Evolutionary conservation across 2,329 filamentous ascomycete species (phyloP).

Genomic region (Coniella lustricola): DNA sequence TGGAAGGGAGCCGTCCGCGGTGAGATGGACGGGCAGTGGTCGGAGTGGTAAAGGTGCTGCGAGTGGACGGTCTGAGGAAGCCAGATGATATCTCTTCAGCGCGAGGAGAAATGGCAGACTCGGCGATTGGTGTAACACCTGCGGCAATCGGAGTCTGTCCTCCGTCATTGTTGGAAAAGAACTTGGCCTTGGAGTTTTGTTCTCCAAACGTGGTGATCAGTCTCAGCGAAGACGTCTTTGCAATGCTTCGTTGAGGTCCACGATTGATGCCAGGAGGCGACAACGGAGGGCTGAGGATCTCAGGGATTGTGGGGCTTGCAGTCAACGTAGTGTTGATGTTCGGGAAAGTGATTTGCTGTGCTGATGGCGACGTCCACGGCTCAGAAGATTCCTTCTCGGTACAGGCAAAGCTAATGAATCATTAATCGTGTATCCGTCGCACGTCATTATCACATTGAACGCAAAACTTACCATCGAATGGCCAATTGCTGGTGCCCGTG

Average conservation of each 20-base stretch:
- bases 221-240: constrained; percentile 78
- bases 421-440: neutral
- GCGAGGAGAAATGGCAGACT: constrained; percentile 67
- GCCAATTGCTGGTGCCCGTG: constrained; percentile 85
- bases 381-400: constrained; percentile 78
- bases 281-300: constrained; percentile 62
- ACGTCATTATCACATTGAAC: neutral
- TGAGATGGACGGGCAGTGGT: constrained; percentile 57
- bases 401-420: constrained; percentile 63
- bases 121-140: constrained; percentile 81
- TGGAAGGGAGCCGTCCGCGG: constrained; percentile 66
- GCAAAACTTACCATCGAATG: constrained; percentile 59
- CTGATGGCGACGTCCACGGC: constrained; percentile 81
- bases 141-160: constrained; percentile 70
- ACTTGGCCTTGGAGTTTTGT: constrained; percentile 53
- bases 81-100: constrained; percentile 60
- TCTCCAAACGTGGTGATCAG: constrained; percentile 85
- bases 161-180: constrained; percentile 50
- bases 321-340: constrained; percentile 28
- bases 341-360: constrained; percentile 51
- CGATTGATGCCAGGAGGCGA: constrained; percentile 62
- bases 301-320: constrained; percentile 44
- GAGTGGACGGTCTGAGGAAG: constrained; percentile 59
- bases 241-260: constrained; percentile 55
- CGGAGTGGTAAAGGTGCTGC: constrained; percentile 63